These are phyloP conservation scores for Podaxis rugospora DNA, from an alignment of 768 basidiomycete species.

Conservation along the genomic window DNA sequence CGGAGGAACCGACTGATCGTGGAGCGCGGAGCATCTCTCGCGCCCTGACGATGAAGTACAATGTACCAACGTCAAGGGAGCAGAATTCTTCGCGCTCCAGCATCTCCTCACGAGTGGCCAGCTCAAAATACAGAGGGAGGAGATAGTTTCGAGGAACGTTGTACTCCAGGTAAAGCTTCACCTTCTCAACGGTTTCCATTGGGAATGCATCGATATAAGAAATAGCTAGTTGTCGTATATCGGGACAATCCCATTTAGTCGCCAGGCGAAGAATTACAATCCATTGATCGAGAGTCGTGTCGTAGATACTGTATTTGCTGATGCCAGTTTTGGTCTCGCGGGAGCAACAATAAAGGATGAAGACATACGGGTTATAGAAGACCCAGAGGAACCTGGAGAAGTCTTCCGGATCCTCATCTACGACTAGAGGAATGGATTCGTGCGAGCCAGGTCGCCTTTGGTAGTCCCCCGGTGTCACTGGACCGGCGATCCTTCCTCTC, in stretches of 20 bases:
- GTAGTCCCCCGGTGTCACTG: background rate
- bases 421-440: background rate
- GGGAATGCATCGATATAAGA: background rate
- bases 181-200: background rate
- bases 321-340: background rate
- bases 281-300: slow-evolving; percentile 49
- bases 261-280: slow-evolving; percentile 47
- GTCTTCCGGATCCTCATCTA: slow-evolving; percentile 3
- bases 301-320: slow-evolving; percentile 53
- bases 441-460: background rate
- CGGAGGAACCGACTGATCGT: background rate
- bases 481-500: background rate
- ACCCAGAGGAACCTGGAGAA: background rate
- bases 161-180: background rate
- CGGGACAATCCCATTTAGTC: slow-evolving; percentile 47
- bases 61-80: background rate
- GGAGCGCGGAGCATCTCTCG: slow-evolving; percentile 8
- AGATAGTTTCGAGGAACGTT: background rate
- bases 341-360: background rate
- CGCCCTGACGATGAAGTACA: slow-evolving; percentile 3
- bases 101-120: slow-evolving; percentile 1
- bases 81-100: slow-evolving; percentile 2
- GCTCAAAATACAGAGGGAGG: slow-evolving; percentile 1
- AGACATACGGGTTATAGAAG: background rate
- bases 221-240: slow-evolving; percentile 47